Percentiles rank a stretch among this genome's conserved stretches.
These are phyloP conservation scores for Hypoxylon subgilvum DNA, from an alignment of 495 filamentous ascomycete species.

Conservation along the genomic window DNA sequence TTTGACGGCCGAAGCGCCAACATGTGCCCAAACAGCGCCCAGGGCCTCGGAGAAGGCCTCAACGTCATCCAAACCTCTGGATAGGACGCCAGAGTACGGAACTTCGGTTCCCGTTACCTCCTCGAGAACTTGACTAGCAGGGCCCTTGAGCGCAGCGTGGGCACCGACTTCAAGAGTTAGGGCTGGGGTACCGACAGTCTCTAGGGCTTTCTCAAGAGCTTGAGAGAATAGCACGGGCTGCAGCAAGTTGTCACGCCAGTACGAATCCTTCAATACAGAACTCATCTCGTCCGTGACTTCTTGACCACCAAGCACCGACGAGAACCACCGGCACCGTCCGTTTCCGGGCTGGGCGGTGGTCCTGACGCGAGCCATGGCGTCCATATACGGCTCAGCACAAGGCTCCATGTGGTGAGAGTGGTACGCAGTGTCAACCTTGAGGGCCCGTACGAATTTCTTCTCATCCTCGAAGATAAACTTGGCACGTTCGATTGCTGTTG, in stretches of 20 bases:
- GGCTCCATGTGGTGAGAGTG: slow-evolving; percentile 57
- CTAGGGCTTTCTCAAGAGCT: slow-evolving; percentile 46
- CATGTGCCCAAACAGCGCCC: slow-evolving; percentile 43
- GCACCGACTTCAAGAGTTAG: slow-evolving; percentile 57
- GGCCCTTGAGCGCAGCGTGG: slow-evolving; percentile 56
- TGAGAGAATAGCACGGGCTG: slow-evolving; percentile 55
- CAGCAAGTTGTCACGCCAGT: slow-evolving; percentile 56
- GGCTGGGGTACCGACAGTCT: slow-evolving; percentile 5
- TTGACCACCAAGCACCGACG: slow-evolving; percentile 5
- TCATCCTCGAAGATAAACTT: slow-evolving; percentile 52
- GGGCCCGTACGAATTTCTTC: slow-evolving; percentile 46
- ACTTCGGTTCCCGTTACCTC: slow-evolving; percentile 12
- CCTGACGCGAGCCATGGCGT: background rate
- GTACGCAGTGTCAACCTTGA: slow-evolving; percentile 59
- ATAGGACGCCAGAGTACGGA: slow-evolving; percentile 38
- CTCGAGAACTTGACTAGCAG: slow-evolving; percentile 35
- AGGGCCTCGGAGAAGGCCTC: slow-evolving; percentile 42
- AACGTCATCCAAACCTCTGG: slow-evolving; percentile 22
- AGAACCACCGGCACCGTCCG: slow-evolving; percentile 43
- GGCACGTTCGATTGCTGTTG: slow-evolving; percentile 35
- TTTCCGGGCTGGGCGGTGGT: slow-evolving; percentile 33
- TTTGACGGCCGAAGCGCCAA: slow-evolving; percentile 21
- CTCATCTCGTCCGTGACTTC: slow-evolving; percentile 25
- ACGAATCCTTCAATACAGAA: slow-evolving; percentile 32
- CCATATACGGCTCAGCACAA: slow-evolving; percentile 2